Base-by-base conservation (phyloP, 2,329 filamentous ascomycete genomes). In the Cladosporium sp. region DNA sequence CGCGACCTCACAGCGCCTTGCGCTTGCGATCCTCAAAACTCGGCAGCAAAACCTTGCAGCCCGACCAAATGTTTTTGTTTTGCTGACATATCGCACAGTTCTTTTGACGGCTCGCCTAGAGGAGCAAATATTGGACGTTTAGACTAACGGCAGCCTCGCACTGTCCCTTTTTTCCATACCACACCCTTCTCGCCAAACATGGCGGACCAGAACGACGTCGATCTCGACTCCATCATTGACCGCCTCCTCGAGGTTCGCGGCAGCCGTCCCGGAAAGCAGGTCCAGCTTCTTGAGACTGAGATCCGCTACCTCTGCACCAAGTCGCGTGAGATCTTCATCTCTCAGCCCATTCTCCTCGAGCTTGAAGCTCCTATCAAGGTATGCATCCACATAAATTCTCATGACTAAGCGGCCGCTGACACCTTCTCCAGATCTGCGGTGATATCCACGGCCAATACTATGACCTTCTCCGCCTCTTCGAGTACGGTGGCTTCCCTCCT, bases 371-470 rank as follows among this genome's bases (percentile, higher is more conserved):
- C 93, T 55, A 97, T 98, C 75, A 98, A 98, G 90, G 92, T 95
- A 79, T 64, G 78, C 53, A 39, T 12, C 15, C 16, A 15, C 3
- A 4, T 7, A n/a, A 3, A 2, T 48, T 27, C 36, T 20, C 11
- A 11, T 38, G 5, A 9, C 36, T 8, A 16, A 20, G 16, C 36
- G 16, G 36, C 8, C 11, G 32, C 50, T 57, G 54, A 63, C 56
- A 19, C 22, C 3, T 13, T 16, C 3, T 22, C 15, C 66, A 98
- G 93, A 98, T 98, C 68, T 97, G 92, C 72, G 93, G 93, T 74
- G 93, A 97, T 75, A 97, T 98, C 62, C 93, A 97, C 72, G 93
- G 93, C 60, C 93, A 98, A 77, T 98, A 98, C 77, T 96, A 96
- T 73, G 93, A 98, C 72, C 82, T 98, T 55, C 80, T 98, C 61